Conservation (phyloP, 2,329 filamentous ascomycete genomes). For the Fusarium poae region DNA sequence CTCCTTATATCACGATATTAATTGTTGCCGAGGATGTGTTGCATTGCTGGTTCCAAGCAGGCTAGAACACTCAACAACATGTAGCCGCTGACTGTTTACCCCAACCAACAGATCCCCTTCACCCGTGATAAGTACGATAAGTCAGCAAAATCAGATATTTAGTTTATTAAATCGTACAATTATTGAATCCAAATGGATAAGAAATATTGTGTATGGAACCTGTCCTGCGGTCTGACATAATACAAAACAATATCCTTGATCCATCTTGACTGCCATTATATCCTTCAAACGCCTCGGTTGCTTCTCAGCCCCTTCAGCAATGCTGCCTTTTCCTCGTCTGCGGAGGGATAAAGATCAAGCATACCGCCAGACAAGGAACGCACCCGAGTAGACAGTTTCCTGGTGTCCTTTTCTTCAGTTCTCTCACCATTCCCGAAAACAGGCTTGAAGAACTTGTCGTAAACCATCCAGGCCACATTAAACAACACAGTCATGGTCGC, state of each 20-base stretch:
- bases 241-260: neutral
- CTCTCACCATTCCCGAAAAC: slow-evolving; percentile 90
- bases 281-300: neutral
- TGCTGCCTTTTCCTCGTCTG: slow-evolving; percentile 47
- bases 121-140: neutral
- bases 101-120: slow-evolving; percentile 42
- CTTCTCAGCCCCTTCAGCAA: slow-evolving; percentile 30
- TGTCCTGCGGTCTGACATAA: neutral
- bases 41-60: slow-evolving; percentile 13
- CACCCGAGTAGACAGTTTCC: slow-evolving; percentile 7
- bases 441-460: slow-evolving; percentile 64
- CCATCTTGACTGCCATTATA: neutral
- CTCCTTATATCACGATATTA: slow-evolving; percentile 13
- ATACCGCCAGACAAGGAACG: slow-evolving; percentile 18
- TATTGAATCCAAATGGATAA: neutral
- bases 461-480: slow-evolving; percentile 60
- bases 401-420: slow-evolving; percentile 56
- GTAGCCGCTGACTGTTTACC: slow-evolving; percentile 31
- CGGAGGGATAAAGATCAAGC: slow-evolving; percentile 10
- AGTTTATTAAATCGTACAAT: neutral
- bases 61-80: slow-evolving; percentile 45
- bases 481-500: slow-evolving; percentile 65
- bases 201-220: neutral
- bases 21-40: slow-evolving; percentile 30
- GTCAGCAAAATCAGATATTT: neutral